phyloP scores from a whole-genome alignment of 495 filamentous ascomycete genomes.

The Glutinoglossum americanum region DNA sequence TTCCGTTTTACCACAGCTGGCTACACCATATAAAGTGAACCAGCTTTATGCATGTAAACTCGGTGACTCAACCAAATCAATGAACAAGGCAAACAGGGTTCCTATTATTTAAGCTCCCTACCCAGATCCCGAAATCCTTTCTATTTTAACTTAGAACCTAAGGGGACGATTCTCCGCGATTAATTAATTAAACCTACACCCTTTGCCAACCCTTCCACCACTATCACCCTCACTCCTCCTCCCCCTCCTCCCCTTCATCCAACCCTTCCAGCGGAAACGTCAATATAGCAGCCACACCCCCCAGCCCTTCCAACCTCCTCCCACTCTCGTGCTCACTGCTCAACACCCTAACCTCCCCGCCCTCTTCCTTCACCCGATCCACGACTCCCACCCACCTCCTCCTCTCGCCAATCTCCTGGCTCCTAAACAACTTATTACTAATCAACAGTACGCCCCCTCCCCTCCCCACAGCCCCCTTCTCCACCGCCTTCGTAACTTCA shows the following conservation, averaged over 20 bases:
- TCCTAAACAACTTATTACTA: slow-evolving; percentile 67
- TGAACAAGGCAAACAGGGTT: not conserved
- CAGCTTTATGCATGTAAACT: not conserved
- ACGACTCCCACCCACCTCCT: slow-evolving; percentile 71
- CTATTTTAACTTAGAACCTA: no score
- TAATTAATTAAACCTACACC: not conserved
- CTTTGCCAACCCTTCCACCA: not conserved
- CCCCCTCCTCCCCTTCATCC: slow-evolving; percentile 39
- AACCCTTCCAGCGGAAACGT: slow-evolving; percentile 69
- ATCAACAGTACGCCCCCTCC: slow-evolving; percentile 72
- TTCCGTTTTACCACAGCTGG: not conserved
- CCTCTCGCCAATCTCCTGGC: slow-evolving; percentile 56
- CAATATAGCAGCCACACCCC: slow-evolving; percentile 72
- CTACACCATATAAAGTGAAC: not conserved
- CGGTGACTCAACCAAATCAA: not conserved
- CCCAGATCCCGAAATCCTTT: no score
- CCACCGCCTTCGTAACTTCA: slow-evolving; percentile 71
- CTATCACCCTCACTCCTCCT: not conserved
- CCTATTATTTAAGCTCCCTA: no score
- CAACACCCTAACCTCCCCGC: slow-evolving; percentile 69
- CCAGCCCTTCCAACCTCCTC: slow-evolving; percentile 59
- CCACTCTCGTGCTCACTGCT: slow-evolving; percentile 94
- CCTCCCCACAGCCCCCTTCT: slow-evolving; percentile 69
- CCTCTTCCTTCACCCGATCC: slow-evolving; percentile 74
- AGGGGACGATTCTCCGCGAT: no score